Evolutionary conservation across 345 rosid genomes (phyloP), one percentile per base, ranked within the genome.

Genomic region (Camelina laxa): DNA sequence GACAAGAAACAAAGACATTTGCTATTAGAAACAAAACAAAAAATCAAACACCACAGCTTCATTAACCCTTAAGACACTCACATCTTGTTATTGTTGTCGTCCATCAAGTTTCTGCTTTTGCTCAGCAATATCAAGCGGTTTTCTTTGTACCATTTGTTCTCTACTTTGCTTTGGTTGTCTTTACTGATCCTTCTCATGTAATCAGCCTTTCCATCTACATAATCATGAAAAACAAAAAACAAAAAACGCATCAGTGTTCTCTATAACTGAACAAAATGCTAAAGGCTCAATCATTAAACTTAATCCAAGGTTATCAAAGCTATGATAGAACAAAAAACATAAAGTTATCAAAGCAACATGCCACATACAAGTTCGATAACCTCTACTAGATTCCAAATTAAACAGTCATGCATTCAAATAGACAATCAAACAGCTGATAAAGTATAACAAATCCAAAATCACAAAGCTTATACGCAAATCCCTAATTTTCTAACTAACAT

Each of bases 1-100:
- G 58, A 64, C 66, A 63, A 62, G 22, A 61, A 24, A 16, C 51
- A 51, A 69, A 63, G 59, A 80, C 41, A 60, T 65, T 27, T 51
- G 49, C 39, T 75, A 14, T 71, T 67, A 75, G 21, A 47, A 24
- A 60, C 14, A 55, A 12, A 48, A 56, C 49, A 17, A 58, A 9
- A n/a, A 7, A 35, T 5, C 31, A 12, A 42, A 49, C 22, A 48
- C 60, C 20, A 74, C 20, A 70, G 79, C 78, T 80, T 80, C 73
- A 58, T 69, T 48, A 76, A 89, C 16, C 80, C 30, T 27, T 27
- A 27, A 15, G 48, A 63, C 30, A 80, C 94, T 83, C 72, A 90
- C 99, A 39, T 86, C 79, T 82, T 79, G 83, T 74, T n/a, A n/a
- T n/a, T 74, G 89, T 53, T 51, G 14, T 54, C 9, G 10, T 54